Conservation (phyloP, 805 yeast species). For the Naumovozyma castellii region DNA sequence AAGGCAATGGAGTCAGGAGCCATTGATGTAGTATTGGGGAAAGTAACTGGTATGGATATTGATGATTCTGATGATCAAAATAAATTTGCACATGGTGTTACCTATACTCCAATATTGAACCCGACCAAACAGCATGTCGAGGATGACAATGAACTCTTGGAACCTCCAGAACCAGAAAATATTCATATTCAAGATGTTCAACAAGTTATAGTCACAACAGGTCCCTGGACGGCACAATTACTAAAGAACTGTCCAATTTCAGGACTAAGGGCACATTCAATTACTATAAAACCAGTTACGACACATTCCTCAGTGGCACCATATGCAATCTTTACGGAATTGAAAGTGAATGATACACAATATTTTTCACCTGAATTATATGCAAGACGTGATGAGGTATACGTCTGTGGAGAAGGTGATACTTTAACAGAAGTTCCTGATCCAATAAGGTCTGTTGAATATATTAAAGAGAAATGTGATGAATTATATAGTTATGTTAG, state of each 20-base stretch:
- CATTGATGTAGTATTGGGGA: conserved; percentile 78
- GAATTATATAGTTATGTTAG: conserved; percentile 76
- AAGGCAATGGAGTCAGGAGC: conserved; percentile 76
- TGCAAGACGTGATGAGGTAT: conserved; percentile 91
- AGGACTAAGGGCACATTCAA: conserved; percentile 90
- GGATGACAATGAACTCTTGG: conserved; percentile 17
- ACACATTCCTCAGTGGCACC: conserved; percentile 59
- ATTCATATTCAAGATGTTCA: conserved; percentile 41
- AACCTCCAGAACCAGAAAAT: conserved; percentile 1
- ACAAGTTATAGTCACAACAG: conserved; percentile 76
- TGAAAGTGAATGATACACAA: conserved; percentile 54
- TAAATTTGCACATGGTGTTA: conserved; percentile 51
- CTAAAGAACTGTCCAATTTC: conserved; percentile 90
- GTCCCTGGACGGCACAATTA: conserved; percentile 94
- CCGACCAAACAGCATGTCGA: background rate
- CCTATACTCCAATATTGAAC: conserved; percentile 44
- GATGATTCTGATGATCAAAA: conserved; percentile 49
- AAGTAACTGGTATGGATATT: conserved; percentile 59
- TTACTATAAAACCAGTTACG: conserved; percentile 69
- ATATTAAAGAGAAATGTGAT: conserved; percentile 79
- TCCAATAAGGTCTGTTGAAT: conserved; percentile 87
- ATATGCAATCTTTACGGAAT: conserved; percentile 87
- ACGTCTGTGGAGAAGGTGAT: conserved; percentile 96
- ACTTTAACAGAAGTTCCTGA: conserved; percentile 85
- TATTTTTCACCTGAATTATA: conserved; percentile 89